Conservation (phyloP, 176 grass and related monocot genomes). For the Stipa capillata region DNA sequence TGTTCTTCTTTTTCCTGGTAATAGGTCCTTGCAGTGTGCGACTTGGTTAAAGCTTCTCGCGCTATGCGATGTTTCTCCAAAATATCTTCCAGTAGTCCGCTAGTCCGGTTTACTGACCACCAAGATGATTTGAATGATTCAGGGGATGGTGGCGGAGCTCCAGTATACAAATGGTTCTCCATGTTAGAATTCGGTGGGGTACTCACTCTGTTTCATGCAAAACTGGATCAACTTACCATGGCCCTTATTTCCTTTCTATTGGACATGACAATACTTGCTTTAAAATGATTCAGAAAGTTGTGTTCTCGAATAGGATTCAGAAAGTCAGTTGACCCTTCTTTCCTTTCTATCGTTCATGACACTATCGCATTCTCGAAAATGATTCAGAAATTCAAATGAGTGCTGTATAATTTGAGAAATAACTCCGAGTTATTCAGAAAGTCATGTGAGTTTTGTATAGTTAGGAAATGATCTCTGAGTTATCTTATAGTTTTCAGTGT, state of each 20-base stretch:
- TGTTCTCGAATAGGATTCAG: not conserved
- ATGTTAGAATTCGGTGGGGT: conserved; percentile 52
- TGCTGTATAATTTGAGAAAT: not conserved
- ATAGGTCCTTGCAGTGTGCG: conserved; percentile 40
- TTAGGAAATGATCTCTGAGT: not conserved
- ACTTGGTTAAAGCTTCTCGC: conserved; percentile 63
- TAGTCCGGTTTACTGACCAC: conserved; percentile 40
- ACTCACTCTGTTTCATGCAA: not conserved
- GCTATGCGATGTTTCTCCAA: conserved; percentile 58
- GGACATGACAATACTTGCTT: not conserved
- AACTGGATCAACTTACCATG: not conserved
- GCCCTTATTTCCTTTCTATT: not conserved
- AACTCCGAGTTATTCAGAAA: not conserved
- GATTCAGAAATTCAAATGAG: not conserved
- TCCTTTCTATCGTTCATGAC: not conserved
- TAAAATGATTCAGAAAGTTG: not conserved
- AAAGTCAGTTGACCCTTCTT: not conserved
- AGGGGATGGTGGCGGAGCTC: too few relatives aligned
- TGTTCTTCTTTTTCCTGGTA: not conserved
- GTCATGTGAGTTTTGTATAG: not conserved
- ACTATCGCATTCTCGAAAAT: not conserved
- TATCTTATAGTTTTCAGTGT: not conserved
- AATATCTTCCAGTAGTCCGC: conserved; percentile 8
- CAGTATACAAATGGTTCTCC: too few relatives aligned
- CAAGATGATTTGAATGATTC: conserved; percentile 51